phyloP scores from a whole-genome alignment of 305 asterid genomes.

The Rubia balearica region DNA sequence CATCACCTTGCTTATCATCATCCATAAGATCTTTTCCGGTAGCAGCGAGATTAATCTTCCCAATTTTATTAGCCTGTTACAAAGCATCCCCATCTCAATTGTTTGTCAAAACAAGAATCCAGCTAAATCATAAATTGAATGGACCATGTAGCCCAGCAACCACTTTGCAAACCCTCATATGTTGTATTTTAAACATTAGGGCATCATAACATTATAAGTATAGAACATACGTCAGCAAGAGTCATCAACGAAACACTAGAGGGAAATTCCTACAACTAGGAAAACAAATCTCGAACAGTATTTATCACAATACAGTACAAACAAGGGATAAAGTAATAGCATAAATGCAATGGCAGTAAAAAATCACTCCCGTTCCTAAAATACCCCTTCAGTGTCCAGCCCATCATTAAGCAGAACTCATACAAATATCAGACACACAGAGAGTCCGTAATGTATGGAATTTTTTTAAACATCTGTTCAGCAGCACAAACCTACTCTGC shows the following conservation, averaged over 20 bases:
- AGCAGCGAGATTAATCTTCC: conserved; percentile 97
- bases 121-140: not conserved
- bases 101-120: conserved; percentile 5
- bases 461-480: too few species aligned
- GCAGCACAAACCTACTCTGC: too few species aligned
- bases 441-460: too few species aligned
- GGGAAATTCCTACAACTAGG: not conserved
- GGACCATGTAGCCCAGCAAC: not conserved
- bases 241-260: too few species aligned
- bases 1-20: conserved; percentile 94
- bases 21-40: conserved; percentile 99
- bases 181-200: not conserved
- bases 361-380: too few species aligned
- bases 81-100: conserved; percentile 18
- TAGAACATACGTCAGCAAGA: not conserved
- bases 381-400: too few species aligned
- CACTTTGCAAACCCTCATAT: not conserved
- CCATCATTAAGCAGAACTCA: too few species aligned
- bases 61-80: conserved; percentile 87
- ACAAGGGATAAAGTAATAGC: not conserved
- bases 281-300: not conserved
- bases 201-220: not conserved
- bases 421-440: too few species aligned
- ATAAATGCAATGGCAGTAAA: not conserved
- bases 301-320: not conserved